Base-by-base conservation (phyloP, 768 basidiomycete species). In the Xerocomus spinulosus region DNA sequence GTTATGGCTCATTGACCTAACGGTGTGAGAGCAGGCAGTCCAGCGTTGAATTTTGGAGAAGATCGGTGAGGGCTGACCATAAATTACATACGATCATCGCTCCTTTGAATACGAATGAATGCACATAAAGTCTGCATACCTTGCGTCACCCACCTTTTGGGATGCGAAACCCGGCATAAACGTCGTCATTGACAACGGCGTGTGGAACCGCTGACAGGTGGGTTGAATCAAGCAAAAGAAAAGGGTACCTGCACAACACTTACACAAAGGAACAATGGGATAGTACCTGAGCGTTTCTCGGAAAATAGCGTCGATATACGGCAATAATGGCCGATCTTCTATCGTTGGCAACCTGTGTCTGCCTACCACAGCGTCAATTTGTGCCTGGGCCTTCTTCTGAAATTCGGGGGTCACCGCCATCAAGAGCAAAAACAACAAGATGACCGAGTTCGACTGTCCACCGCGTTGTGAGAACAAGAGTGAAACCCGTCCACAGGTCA, bases 91-190 rank as follows among this genome's bases (percentile, higher is more conserved):
- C 13, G 5, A 61, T 37, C 0, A 54, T 46, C 3, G 55, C 49
- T 33, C 59, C 59, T 59, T 39, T 9, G 9, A 21, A 34, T 21
- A n/a, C 8, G 3, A 9, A 20, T 61, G 15, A 49, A 18, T 15
- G 25, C 2, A 29, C 7, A 14, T 9, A 12, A 20, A 21, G n/a
- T 28, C 12, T 0, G 4, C 14, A 5, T 18, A 26, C 32, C 33
- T 18, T 33, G 26, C 13, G 10, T 6, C 12, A 21, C 42, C 28
- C 20, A 62, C 59, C 59, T 50, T 72, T 71, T 4, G 82, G 81
- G 39, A 83, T 83, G 8, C 71, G 60, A 46, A 74, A 76, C n/a
- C 73, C 71, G 26, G 66, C 62, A 49, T 75, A 77, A 6, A 68
- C 45, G 26, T 77, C 77, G 28, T 76, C 73, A 20, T 70, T 50